These are phyloP conservation scores for Fusarium chaquense DNA, from an alignment of 2,329 filamentous ascomycete genomes.

Conservation along the genomic window DNA sequence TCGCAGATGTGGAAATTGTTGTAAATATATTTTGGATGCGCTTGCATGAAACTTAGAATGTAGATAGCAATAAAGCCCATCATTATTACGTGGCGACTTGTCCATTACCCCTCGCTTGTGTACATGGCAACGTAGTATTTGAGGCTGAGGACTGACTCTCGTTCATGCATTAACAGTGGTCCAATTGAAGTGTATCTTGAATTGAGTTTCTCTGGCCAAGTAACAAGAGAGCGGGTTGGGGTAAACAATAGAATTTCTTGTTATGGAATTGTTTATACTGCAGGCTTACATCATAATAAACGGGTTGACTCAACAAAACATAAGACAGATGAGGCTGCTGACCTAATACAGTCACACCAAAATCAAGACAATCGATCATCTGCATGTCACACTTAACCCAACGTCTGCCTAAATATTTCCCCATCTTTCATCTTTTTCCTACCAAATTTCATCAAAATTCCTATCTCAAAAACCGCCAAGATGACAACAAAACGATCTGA, in stretches of 20 bases:
- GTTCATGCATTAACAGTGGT: too few relatives aligned
- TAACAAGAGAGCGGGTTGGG: neutral
- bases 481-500: conserved; percentile 17
- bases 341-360: conserved; percentile 15
- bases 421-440: neutral
- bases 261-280: too few relatives aligned
- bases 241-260: too few relatives aligned
- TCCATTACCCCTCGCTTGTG: too few relatives aligned
- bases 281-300: too few relatives aligned
- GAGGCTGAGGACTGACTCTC: too few relatives aligned
- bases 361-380: neutral
- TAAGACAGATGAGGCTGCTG: neutral
- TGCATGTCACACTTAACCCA: neutral
- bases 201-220: neutral
- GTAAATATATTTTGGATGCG: conserved; percentile 19
- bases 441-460: fast-evolving
- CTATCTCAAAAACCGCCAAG: neutral
- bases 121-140: neutral
- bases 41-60: neutral
- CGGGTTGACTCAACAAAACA: too few relatives aligned
- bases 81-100: neutral
- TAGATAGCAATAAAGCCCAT: neutral
- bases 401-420: conserved; percentile 26
- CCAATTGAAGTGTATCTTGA: neutral
- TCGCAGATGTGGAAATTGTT: neutral